Evolutionary conservation across 768 basidiomycete species (phyloP).

Genomic region (Phallus indusiatus): DNA sequence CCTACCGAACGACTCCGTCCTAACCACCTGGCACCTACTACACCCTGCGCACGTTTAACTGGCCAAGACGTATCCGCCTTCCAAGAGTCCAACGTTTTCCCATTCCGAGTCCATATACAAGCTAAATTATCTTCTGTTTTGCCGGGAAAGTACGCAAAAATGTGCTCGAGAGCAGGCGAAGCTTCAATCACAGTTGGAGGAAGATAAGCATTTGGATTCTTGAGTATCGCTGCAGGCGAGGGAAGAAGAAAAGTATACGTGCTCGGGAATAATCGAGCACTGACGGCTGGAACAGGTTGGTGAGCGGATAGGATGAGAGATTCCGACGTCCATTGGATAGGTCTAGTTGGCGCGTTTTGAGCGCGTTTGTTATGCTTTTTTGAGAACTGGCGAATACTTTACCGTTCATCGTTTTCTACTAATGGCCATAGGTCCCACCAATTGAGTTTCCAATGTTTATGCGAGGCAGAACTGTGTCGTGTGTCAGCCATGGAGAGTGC

Average conservation of each 20-base stretch:
- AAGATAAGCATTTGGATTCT: constrained; percentile 39
- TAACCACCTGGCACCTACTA: constrained; percentile 57
- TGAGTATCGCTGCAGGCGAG: constrained; percentile 41
- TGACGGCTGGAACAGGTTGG: constrained; percentile 47
- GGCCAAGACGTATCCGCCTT: constrained; percentile 46
- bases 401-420: constrained; percentile 49
- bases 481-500: not conserved
- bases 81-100: constrained; percentile 54
- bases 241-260: constrained; percentile 53
- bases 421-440: constrained; percentile 73
- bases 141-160: constrained; percentile 71
- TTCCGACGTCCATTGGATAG: constrained; percentile 60
- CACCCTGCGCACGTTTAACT: constrained; percentile 40
- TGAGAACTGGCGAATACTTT: constrained; percentile 12
- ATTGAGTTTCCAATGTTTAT: constrained; percentile 41
- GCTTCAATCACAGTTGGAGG: constrained; percentile 56
- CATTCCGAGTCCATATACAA: constrained; percentile 55
- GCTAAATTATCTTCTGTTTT: constrained; percentile 45
- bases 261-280: constrained; percentile 60
- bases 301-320: constrained; percentile 66
- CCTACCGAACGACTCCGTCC: constrained; percentile 50
- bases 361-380: constrained; percentile 11
- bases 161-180: constrained; percentile 47
- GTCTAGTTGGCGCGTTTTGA: constrained; percentile 30
- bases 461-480: not conserved